phyloP scores from a whole-genome alignment of 345 rosid species.

The Barbarea vulgaris region DNA sequence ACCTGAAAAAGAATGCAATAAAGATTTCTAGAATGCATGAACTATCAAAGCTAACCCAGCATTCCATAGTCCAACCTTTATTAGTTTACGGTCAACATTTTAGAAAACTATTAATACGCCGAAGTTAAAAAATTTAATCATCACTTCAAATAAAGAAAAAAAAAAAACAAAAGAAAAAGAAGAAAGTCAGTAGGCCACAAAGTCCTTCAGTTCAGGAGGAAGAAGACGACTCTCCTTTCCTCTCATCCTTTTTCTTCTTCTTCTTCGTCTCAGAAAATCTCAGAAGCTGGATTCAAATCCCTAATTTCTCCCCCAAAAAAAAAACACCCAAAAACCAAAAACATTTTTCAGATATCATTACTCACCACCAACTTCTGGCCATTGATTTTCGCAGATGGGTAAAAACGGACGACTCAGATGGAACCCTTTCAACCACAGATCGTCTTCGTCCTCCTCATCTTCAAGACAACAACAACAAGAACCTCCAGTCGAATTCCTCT shows the following conservation, averaged over 20 bases:
- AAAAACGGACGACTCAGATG: conserved; percentile 64
- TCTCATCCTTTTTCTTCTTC: not conserved
- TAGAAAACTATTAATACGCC: not conserved
- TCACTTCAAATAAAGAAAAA: not conserved
- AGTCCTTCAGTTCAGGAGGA: conserved; percentile 35
- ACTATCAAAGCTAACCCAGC: not conserved
- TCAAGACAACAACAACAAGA: conserved; percentile 11
- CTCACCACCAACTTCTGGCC: not conserved
- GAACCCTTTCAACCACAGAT: conserved; percentile 58
- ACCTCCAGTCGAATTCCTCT: conserved; percentile 66
- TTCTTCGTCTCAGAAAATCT: not conserved
- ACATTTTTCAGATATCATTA: not conserved
- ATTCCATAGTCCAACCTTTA: conserved; percentile 20
- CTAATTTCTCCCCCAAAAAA: not conserved
- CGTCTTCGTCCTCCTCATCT: conserved; percentile 32
- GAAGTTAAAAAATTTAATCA: conserved; percentile 7
- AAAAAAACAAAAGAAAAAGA: not conserved
- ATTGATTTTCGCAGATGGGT: conserved; percentile 50
- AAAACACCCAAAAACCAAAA: not conserved
- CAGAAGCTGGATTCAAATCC: conserved; percentile 20
- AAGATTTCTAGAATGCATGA: conserved; percentile 13
- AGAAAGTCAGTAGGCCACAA: conserved; percentile 32
- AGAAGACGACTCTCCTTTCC: conserved; percentile 30
- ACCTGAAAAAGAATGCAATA: conserved; percentile 13
- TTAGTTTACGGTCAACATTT: conserved; percentile 26